Percentiles rank a stretch among this genome's conserved stretches.
Conservation (phyloP, 129 eudicot species). For the Ambrosia artemisiifolia region DNA sequence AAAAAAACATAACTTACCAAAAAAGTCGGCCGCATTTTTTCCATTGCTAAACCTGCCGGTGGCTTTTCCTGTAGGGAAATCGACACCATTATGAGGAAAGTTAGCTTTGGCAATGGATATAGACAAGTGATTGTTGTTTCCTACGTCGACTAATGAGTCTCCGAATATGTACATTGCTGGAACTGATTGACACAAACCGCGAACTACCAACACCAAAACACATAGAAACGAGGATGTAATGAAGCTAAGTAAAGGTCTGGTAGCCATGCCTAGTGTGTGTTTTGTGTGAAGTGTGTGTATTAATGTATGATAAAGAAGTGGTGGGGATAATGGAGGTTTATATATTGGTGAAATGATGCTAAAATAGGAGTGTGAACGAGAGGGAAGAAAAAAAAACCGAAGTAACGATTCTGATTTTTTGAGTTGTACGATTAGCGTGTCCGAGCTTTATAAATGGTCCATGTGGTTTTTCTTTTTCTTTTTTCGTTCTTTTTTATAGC, state of each 20-base stretch:
- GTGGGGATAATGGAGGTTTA: conserved; percentile 7
- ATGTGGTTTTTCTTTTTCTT: neutral
- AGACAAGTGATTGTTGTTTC: conserved; percentile 64
- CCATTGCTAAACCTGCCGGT: conserved; percentile 88
- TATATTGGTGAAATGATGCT: conserved; percentile 4
- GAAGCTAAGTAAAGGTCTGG: conserved; percentile 4
- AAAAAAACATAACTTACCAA: conserved; percentile 38
- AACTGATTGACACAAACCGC: conserved; percentile 20
- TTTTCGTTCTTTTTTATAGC: too few relatives aligned
- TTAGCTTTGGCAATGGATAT: conserved; percentile 58
- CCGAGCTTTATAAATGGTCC: neutral
- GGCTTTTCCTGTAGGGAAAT: conserved; percentile 55
- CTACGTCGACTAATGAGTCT: conserved; percentile 75
- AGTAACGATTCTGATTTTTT: conserved; percentile 8
- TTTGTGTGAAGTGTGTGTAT: neutral
- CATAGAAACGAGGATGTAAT: neutral
- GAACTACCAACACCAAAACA: conserved; percentile 7
- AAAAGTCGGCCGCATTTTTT: conserved; percentile 77
- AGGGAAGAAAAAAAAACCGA: neutral
- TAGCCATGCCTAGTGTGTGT: conserved; percentile 3
- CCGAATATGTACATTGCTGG: conserved; percentile 64
- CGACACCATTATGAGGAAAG: conserved; percentile 75
- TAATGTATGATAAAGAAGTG: neutral
- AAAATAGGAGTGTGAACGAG: conserved; percentile 34
- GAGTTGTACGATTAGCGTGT: conserved; percentile 30